Conservation (phyloP, 495 filamentous ascomycete genomes). For the Bombardia bombarda region DNA sequence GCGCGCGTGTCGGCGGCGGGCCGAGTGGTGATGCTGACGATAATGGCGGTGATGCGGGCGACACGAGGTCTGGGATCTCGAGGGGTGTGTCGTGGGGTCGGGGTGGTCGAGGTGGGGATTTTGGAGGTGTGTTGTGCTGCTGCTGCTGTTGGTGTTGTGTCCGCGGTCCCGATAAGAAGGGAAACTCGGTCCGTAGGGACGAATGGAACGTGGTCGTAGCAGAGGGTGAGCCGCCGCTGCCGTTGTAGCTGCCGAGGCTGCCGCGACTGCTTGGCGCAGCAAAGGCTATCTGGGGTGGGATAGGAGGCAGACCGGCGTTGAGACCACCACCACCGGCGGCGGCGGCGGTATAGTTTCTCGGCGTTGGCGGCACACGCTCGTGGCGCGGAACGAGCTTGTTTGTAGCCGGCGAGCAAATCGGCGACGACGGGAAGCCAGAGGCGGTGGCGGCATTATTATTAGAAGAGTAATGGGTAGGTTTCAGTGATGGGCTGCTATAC, state of each 20-base stretch:
- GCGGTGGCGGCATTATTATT: conserved; percentile 1
- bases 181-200: conserved; percentile 13
- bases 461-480: too few species aligned
- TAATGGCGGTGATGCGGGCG: conserved; percentile 8
- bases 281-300: not conserved
- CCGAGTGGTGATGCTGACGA: conserved; percentile 2
- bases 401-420: conserved; percentile 21
- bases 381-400: conserved; percentile 23
- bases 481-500: conserved; percentile 16
- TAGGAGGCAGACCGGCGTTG: conserved; percentile 1
- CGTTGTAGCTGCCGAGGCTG: conserved; percentile 4
- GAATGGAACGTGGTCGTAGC: conserved; percentile 8
- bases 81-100: conserved; percentile 23
- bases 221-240: too few species aligned
- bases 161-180: not conserved
- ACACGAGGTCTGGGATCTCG: conserved; percentile 24
- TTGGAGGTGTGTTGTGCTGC: not conserved
- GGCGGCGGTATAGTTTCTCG: not conserved
- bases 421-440: conserved; percentile 16
- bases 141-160: not conserved
- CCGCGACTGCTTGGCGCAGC: conserved; percentile 1
- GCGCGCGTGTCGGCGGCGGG: conserved; percentile 15
- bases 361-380: conserved; percentile 15
- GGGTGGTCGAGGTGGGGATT: conserved; percentile 20
- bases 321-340: too few species aligned